phyloP scores from a whole-genome alignment of 306 rosid genomes.

The Prunus mira region DNA sequence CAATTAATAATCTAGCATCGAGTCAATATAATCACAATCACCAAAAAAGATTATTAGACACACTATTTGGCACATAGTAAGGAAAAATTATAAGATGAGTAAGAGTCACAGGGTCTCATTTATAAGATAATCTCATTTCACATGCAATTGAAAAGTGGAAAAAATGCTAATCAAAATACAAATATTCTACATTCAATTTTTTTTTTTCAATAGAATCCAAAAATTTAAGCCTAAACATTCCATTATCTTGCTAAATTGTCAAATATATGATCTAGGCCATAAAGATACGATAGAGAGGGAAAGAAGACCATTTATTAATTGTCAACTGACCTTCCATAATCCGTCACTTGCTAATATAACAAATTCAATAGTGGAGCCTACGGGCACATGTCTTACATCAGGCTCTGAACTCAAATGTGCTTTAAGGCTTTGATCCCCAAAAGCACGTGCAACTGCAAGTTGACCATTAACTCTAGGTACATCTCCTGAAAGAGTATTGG shows the following conservation, averaged over 20 bases:
- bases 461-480: constrained; percentile 69
- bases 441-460: constrained; percentile 67
- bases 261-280: no score
- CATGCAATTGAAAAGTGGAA: background rate
- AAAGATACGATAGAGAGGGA: no score
- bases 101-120: background rate
- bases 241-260: no score
- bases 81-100: no score
- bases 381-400: constrained; percentile 20
- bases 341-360: constrained; percentile 67
- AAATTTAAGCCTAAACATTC: background rate
- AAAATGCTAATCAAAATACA: background rate
- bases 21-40: background rate
- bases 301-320: no score
- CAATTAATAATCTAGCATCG: no score
- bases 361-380: constrained; percentile 35
- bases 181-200: background rate
- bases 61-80: background rate
- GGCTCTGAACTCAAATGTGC: constrained; percentile 65
- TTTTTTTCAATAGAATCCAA: background rate
- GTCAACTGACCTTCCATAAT: constrained; percentile 52
- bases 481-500: constrained; percentile 40
- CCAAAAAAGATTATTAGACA: background rate
- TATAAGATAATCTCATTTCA: no score
- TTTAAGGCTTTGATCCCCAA: constrained; percentile 65